Evolutionary conservation across 208 protist species (phyloP).

Genomic region (Crithidia bombi): DNA sequence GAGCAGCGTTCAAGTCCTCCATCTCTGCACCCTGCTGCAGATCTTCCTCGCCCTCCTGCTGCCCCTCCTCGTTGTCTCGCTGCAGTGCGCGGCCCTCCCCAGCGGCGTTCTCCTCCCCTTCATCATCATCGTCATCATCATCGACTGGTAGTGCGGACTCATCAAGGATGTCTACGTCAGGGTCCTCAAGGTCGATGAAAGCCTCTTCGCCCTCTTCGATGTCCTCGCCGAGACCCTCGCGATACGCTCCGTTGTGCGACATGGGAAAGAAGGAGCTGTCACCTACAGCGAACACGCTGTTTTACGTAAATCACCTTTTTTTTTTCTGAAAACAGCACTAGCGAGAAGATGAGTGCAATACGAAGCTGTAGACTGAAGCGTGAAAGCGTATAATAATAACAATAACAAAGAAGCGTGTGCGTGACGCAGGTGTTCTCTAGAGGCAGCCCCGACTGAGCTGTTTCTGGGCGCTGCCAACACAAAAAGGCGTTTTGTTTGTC

Average conservation of each 20-base stretch:
- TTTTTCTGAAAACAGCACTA: no score
- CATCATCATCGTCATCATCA: conserved; percentile 43
- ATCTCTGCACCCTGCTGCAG: conserved; percentile 42
- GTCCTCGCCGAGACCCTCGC: conserved; percentile 31
- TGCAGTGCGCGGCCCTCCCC: conserved; percentile 18
- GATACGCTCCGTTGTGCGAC: conserved; percentile 21
- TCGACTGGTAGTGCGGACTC: conserved; percentile 41
- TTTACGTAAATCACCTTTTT: not conserved
- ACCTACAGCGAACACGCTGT: no score
- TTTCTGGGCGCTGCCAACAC: no score
- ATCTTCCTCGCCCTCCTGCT: conserved; percentile 32
- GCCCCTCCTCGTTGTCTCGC: conserved; percentile 15
- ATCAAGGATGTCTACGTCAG: conserved; percentile 76
- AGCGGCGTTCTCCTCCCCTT: conserved; percentile 25
- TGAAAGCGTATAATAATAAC: not conserved
- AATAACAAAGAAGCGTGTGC: not conserved
- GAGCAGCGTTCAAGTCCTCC: conserved; percentile 80
- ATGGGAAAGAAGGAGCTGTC: conserved; percentile 21
- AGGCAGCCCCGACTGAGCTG: no score
- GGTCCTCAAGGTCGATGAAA: conserved; percentile 88
- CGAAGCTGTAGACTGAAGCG: not conserved
- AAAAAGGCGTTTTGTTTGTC: no score
- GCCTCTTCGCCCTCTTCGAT: conserved; percentile 66
- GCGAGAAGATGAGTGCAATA: no score
- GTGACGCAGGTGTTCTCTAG: no score